A percentile compares a stretch with the other conserved stretches of the same genome.
Conservation (phyloP, 345 rosid genomes). For the Combretum micranthum region DNA sequence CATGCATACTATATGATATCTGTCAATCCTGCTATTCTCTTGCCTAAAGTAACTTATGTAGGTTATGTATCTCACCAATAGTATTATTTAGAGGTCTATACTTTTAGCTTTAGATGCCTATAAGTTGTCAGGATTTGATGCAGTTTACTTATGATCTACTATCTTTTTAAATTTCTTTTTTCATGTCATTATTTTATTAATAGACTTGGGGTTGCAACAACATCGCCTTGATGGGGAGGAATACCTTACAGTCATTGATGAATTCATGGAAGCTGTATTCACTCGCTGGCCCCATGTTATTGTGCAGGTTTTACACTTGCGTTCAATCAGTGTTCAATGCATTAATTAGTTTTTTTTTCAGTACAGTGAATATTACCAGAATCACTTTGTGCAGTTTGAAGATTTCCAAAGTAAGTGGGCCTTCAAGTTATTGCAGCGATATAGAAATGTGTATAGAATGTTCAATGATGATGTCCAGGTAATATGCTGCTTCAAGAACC, state of each 20-base stretch:
- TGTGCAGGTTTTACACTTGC: constrained; percentile 63
- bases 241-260: constrained; percentile 71
- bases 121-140: no score
- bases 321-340: constrained; percentile 8
- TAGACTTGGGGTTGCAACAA: constrained; percentile 93
- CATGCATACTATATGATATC: not conserved
- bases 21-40: no score
- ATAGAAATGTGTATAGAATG: constrained; percentile 77
- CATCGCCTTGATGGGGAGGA: constrained; percentile 82
- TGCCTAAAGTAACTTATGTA: not conserved
- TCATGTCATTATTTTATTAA: constrained; percentile 8
- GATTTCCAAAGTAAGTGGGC: constrained; percentile 99
- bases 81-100: no score
- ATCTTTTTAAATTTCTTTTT: not conserved
- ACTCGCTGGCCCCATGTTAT: constrained; percentile 97
- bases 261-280: constrained; percentile 97
- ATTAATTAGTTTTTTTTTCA: not conserved
- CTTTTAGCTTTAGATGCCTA: no score
- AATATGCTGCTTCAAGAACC: constrained; percentile 8
- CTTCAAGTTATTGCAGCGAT: constrained; percentile 88
- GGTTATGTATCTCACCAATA: not conserved
- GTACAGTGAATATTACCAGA: not conserved
- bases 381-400: constrained; percentile 61
- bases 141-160: not conserved
- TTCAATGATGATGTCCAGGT: constrained; percentile 99